Evolutionary conservation across 2,329 filamentous ascomycete genomes (phyloP).

Genomic region (Cephalotrichum gorgonifer): DNA sequence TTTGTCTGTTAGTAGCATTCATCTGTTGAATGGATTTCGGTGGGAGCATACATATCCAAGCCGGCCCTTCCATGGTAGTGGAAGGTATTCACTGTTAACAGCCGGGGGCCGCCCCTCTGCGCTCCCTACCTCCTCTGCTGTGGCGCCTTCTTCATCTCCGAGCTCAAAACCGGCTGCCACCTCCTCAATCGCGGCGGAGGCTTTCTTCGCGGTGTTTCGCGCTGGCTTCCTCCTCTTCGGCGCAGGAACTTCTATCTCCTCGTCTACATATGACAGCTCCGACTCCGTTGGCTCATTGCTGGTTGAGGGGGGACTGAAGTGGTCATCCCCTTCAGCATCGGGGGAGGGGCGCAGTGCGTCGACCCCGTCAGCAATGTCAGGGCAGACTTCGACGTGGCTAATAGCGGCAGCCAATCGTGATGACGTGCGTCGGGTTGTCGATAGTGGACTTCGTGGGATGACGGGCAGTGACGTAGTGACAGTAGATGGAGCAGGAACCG

Average conservation of each 20-base stretch:
- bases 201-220: too few species aligned
- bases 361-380: neutral
- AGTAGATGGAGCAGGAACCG: too few species aligned
- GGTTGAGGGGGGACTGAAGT: neutral
- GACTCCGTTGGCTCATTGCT: neutral
- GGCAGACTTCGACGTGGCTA: neutral
- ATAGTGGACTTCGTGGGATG: neutral
- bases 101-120: slow-evolving; percentile 50
- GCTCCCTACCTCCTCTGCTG: slow-evolving; percentile 6
- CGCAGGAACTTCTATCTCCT: neutral
- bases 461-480: neutral
- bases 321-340: neutral
- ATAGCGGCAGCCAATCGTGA: neutral
- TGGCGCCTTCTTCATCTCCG: slow-evolving; percentile 12
- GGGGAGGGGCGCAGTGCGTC: neutral
- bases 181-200: neutral
- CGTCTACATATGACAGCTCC: neutral
- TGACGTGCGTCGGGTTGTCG: neutral
- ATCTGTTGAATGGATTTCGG: neutral
- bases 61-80: slow-evolving; percentile 82
- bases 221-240: neutral
- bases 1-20: slow-evolving; percentile 7
- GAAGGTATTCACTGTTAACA: slow-evolving; percentile 73
- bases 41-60: slow-evolving; percentile 66
- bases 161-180: slow-evolving; percentile 7